phyloP scores from a whole-genome alignment of 371 early-diverging fungal species.

The Mortierella sp. region DNA sequence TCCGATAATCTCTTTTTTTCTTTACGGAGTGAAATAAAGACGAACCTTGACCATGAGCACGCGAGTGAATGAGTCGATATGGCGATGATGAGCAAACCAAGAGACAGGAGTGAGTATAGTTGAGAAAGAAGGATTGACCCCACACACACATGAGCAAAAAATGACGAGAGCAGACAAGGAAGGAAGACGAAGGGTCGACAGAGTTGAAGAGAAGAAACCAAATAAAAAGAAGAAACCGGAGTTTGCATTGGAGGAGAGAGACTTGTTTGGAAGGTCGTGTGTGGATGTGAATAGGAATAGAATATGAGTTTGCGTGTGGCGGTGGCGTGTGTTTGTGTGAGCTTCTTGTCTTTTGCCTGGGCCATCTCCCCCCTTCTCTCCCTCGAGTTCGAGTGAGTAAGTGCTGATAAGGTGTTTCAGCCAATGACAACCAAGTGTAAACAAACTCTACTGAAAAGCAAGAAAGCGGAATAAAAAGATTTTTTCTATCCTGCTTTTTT shows the following conservation, averaged over 20 bases:
- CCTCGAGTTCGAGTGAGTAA: no score
- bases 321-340: no score
- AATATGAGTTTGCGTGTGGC: no score
- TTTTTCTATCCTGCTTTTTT: constrained; percentile 9
- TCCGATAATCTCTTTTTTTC: not conserved
- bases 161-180: not conserved
- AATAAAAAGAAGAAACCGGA: not conserved
- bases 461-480: not conserved
- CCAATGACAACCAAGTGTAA: not conserved
- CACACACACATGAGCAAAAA: not conserved
- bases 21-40: not conserved
- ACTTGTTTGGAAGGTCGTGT: not conserved
- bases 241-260: not conserved
- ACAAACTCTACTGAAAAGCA: not conserved
- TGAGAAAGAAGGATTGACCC: not conserved
- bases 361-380: no score
- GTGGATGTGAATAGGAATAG: not conserved
- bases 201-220: not conserved
- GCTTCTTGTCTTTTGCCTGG: no score
- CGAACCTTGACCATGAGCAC: not conserved
- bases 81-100: not conserved
- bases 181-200: not conserved
- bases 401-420: not conserved
- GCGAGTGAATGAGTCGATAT: not conserved
- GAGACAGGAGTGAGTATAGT: not conserved